Base-by-base conservation (phyloP, 2,329 filamentous ascomycete species). In the Fusarium nodosum region DNA sequence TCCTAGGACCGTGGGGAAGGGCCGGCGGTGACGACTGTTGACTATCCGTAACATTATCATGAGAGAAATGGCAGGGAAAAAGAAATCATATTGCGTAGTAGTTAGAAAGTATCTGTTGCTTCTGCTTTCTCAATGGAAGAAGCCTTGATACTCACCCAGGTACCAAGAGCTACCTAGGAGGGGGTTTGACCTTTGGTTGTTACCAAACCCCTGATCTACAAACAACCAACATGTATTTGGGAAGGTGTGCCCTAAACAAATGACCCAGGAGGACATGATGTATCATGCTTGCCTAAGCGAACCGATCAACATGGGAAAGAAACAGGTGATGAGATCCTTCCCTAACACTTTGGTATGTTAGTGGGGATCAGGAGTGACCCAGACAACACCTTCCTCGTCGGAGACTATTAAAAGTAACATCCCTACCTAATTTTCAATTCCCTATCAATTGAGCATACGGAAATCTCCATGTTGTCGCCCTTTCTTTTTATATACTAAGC, bases 201-300 rank as follows among this genome's bases (percentile, higher is more conserved):
- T 51, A 34, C 33, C 47, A 55, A 45, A 56, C 59, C 51, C 51
- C 59, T 50, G 59, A 64, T 64, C 51, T 64, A 48, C 51, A 64
- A 28, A 64, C 20, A 38, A 38, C 38, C 31, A 62, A 28, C 11
- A 46, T 63, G 34, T 60, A 50, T 50, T 66, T 45, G 51, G 66
- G 66, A 47, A 68, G 54, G 51, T 56, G 42, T 28, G 33, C 30
- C 31, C 28, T 12, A 33, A 61, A 41, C 7, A 47, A 39, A 44
- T 59, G 22, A 36, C 36, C 39, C 54, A 34, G 36, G 28, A 46
- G 36, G 34, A 56, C 31, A 65, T 15, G 47, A 45, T 28, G 45
- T 57, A 47, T 51, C 15, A 20, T 31, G 16, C 7, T 28, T 41
- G 28, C 39, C 33, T 54, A 66, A 51, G 55, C 42, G 44, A 66